Evolutionary conservation across 768 basidiomycete genomes (phyloP), one percentile per base, ranked within the genome.

Genomic region (Leccinum rimulosum): DNA sequence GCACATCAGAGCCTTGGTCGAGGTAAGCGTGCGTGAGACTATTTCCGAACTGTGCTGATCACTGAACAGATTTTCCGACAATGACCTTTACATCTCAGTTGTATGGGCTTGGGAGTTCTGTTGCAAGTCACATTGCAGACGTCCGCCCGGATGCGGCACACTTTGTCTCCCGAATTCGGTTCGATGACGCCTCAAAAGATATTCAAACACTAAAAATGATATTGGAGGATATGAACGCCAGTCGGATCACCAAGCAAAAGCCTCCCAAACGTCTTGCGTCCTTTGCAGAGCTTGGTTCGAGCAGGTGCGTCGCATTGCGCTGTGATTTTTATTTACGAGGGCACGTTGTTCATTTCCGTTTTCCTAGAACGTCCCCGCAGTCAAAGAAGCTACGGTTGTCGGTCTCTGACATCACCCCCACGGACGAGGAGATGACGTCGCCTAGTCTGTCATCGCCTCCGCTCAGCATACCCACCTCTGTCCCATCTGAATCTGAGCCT

Each of bases 51-150:
- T 53, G 10, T 28, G 49, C 43, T 61, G 45, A 62, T 49, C 19
- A 36, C 22, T 60, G 33, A 31, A 55, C 52, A 73, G 73, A 75
- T 33, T 73, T 73, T 56, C 74, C 73, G 3, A 72, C 78, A 7
- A 69, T 73, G 36, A 74, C 76, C 17, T 84, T 85, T 62, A 63
- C 84, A 19, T 78, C 81, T 28, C 80, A 83, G 45, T 66, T 84
- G 4, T 77, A 78, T 58, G 73, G 75, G 31, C 71, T 84, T 28
- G 74, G 71, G 10, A 73, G 75, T 61, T 70, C 70, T 19, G 70
- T 76, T 19, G 62, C 67, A 11, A 69, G 71, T 50, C 61, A 62
- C 22, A 8, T 53, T 12, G 51, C 65, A n/a, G 50, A 59, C 11
- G 50, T 62, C 9, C 33, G 61, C 33, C 55, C 62, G 5, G 62